Evolutionary conservation across 2,329 filamentous ascomycete genomes (phyloP).

Genomic region (Didymella arachidicola): DNA sequence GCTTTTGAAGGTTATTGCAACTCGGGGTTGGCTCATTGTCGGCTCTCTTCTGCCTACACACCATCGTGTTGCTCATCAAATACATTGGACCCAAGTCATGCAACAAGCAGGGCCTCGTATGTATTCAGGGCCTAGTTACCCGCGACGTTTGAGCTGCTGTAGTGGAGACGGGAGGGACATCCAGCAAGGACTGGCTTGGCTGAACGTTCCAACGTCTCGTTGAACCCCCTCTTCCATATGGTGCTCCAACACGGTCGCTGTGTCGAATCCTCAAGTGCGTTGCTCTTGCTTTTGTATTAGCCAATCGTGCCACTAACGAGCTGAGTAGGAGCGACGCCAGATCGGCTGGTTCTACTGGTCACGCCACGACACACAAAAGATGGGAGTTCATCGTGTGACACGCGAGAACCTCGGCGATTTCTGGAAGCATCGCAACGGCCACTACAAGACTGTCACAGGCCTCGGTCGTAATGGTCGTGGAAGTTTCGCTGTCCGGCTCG

Average conservation of each 20-base stretch:
- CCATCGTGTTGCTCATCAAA: constrained; percentile 26
- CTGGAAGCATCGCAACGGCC: constrained; percentile 19
- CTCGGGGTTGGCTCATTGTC: constrained; percentile 30
- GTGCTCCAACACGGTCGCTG: not conserved
- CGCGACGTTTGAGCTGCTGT: constrained; percentile 15
- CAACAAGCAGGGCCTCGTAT: constrained; percentile 24
- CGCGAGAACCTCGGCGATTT: constrained; percentile 23
- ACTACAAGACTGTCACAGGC: constrained; percentile 13
- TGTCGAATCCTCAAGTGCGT: constrained; percentile 1
- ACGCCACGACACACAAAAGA: constrained; percentile 3
- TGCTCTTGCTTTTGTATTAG: not conserved
- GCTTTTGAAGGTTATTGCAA: constrained; percentile 20
- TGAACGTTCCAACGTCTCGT: constrained; percentile 22
- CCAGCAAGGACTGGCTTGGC: constrained; percentile 22
- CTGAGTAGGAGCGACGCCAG: constrained; percentile 14
- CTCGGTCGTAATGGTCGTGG: constrained; percentile 14
- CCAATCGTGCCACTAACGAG: not conserved
- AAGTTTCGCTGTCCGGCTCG: constrained; percentile 15
- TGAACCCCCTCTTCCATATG: not conserved
- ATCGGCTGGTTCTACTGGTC: constrained; percentile 26
- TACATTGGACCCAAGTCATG: constrained; percentile 29
- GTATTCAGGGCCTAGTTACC: constrained; percentile 26
- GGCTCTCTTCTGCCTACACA: constrained; percentile 16
- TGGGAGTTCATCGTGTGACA: constrained; percentile 16
- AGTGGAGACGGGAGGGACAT: constrained; percentile 14